Base-by-base conservation (phyloP, 371 early-diverging fungal species). In the Mucor piriformis region DNA sequence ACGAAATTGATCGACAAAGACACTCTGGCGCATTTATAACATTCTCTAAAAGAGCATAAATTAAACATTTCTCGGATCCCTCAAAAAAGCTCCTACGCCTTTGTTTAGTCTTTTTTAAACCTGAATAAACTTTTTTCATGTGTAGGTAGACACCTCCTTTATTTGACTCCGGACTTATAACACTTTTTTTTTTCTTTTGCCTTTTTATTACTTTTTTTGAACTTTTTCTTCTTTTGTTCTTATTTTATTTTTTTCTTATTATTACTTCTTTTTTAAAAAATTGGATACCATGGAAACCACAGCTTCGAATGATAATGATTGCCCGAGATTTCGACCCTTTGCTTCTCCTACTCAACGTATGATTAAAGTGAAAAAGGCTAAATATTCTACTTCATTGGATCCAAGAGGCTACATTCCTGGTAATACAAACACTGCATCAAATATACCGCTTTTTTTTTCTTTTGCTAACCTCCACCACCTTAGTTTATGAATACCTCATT, bases 351-450 rank as follows among this genome's bases (percentile, higher is more conserved):
- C 40, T 5, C 58, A 64, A 20, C 58, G 62, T 13, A 54, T 55
- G 16, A 43, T 70, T 38, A 76, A 74, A 38, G 73, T 83, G 5
- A 58, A 52, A 29, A 48, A 38, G 7, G 58, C 46, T 18, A 52
- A 64, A 2, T 88, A 88, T 53, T 83, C 87, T 3, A 88, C 88
- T 32, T 84, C 85, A 6, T 73, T 84, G 8, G 88, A 88, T 64
- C 75, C 84, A 4, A 66, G 88, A 55, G 87, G 88, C 25, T 86
- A 82, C 66, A 83, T 88, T 64, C 87, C 88, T 52, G 86, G 86
- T 86, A 59, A 58, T 72, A 76, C 27, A 23, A 6, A 51, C 51
- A 37, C 35, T 40, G 4, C 1, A 18, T 8, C 15, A 20, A 20
- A 43, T 3, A 6, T 21, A 46, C 24, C 3, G 7, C 10, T 23